These are phyloP conservation scores for Brassica nigra DNA, from an alignment of 345 rosid species.

Conservation along the genomic window DNA sequence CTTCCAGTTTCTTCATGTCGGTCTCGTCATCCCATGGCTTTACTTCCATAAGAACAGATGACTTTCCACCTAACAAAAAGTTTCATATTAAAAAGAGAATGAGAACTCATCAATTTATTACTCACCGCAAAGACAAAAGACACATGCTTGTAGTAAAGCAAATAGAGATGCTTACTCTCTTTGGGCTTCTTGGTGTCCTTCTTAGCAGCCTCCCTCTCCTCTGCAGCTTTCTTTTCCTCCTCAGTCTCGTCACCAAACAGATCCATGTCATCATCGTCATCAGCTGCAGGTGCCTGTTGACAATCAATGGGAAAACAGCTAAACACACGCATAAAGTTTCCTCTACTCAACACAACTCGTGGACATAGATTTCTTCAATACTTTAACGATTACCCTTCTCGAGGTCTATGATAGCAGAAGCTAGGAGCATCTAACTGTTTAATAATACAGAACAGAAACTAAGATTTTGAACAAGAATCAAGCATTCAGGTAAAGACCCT, in stretches of 20 bases:
- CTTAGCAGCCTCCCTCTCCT: conserved; percentile 83
- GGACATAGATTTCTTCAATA: background rate
- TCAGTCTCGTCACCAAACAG: conserved; percentile 96
- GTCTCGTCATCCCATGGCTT: conserved; percentile 99
- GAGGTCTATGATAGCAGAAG: background rate
- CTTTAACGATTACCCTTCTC: background rate
- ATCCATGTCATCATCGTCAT: conserved; percentile 86
- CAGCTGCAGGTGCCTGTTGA: conserved; percentile 57
- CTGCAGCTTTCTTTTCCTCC: conserved; percentile 93
- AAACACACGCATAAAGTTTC: background rate
- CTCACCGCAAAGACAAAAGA: background rate
- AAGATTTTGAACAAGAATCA: background rate
- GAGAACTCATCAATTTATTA: background rate
- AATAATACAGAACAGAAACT: background rate
- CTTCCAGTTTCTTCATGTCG: conserved; percentile 94
- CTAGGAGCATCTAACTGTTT: background rate
- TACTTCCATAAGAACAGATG: conserved; percentile 86
- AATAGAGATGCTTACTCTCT: conserved; percentile 54
- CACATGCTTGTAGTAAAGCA: background rate
- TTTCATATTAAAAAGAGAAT: background rate
- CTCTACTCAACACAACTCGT: background rate
- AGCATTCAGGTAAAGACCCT: background rate
- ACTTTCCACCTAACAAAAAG: conserved; percentile 70
- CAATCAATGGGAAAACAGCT: background rate
- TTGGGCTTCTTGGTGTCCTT: conserved; percentile 67